Evolutionary conservation across 352 stramenopile species (phyloP).

Genomic region (Poterioochromonas sp.): DNA sequence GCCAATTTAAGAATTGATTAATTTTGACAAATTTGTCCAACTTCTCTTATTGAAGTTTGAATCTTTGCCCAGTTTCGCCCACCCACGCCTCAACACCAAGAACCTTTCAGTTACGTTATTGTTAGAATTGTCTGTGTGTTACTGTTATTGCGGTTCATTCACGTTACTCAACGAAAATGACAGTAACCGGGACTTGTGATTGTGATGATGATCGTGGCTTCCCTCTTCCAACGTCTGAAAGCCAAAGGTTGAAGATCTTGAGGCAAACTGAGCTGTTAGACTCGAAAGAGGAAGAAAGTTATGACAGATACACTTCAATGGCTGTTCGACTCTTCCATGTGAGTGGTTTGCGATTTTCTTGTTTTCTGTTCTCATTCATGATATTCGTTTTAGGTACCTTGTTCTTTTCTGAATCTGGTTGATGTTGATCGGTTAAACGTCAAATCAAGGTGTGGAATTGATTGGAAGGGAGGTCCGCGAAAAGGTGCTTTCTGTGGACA

Average conservation of each 20-base stretch:
- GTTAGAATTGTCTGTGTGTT: no score
- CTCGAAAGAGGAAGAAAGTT: not conserved
- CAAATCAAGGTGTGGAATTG: conserved; percentile 58
- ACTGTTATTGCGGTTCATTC: no score
- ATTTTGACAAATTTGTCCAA: no score
- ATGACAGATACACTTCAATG: not conserved
- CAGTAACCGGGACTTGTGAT: no score
- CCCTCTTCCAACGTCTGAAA: not conserved
- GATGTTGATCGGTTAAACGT: conserved; percentile 89
- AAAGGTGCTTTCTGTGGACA: conserved; percentile 59
- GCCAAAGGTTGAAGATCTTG: not conserved
- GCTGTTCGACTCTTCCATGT: not conserved
- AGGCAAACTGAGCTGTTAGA: not conserved
- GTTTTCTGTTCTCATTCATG: not conserved
- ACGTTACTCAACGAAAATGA: no score
- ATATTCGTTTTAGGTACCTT: conserved; percentile 41
- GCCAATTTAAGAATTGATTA: no score
- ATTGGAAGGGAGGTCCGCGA: conserved; percentile 48
- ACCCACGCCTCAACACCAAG: no score
- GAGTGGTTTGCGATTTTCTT: not conserved
- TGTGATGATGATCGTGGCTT: no score
- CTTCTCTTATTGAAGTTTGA: no score
- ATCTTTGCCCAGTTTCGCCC: no score
- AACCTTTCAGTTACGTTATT: no score
- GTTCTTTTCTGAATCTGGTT: conserved; percentile 60